Conservation (phyloP, 495 filamentous ascomycete species). For the Aspergillus saccharolyticus region DNA sequence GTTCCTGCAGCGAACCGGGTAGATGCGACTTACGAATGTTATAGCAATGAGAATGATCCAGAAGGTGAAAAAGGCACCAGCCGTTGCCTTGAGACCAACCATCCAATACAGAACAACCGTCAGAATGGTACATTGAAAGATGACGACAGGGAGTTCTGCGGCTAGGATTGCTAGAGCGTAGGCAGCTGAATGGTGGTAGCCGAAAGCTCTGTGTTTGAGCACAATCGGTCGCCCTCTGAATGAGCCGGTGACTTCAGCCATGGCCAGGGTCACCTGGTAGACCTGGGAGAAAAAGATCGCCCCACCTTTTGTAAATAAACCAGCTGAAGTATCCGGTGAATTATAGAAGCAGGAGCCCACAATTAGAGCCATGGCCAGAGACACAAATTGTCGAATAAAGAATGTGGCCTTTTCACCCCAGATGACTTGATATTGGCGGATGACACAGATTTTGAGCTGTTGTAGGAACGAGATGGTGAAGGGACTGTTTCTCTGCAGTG, state of each 20-base stretch:
- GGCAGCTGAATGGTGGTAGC: neutral
- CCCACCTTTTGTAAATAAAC: neutral
- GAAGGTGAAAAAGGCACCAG: conserved; percentile 77
- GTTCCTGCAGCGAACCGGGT: too few species aligned
- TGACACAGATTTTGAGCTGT: neutral
- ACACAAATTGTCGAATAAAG: neutral
- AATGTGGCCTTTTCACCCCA: neutral
- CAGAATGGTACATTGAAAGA: conserved; percentile 33
- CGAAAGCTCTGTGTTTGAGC: neutral
- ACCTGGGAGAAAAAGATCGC: neutral
- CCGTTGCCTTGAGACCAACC: conserved; percentile 58
- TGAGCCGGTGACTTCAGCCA: neutral
- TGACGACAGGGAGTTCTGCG: neutral
- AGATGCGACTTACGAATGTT: too few species aligned
- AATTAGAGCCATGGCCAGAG: neutral
- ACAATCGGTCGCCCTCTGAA: neutral
- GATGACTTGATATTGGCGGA: neutral
- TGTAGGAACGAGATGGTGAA: too few species aligned
- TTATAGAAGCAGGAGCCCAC: neutral
- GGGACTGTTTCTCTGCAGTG: too few species aligned
- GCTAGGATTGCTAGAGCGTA: neutral
- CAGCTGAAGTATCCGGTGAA: neutral
- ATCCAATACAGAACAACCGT: conserved; percentile 78
- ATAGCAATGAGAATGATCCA: conserved; percentile 50
- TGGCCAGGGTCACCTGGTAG: neutral